Percentiles rank a stretch among this genome's conserved stretches.
Conservation (phyloP, 306 rosid genomes). For the Pueraria montana region DNA sequence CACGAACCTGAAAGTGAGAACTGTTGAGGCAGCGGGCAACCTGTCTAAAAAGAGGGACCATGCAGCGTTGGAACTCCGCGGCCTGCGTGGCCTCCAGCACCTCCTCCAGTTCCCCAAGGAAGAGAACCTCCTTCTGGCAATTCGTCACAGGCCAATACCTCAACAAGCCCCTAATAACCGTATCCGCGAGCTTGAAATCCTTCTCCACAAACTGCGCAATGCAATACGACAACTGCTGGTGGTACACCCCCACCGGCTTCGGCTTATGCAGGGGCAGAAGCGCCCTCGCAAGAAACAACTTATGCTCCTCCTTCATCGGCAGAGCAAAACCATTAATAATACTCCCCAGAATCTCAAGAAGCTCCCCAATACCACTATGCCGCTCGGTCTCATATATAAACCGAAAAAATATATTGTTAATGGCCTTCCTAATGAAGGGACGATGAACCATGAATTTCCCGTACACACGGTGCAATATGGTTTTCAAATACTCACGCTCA, state of each 20-base stretch:
- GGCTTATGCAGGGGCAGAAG: constrained; percentile 96
- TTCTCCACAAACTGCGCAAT: constrained; percentile 96
- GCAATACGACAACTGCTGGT: constrained; percentile 94
- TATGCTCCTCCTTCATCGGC: constrained; percentile 99
- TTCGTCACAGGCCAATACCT: constrained; percentile 94
- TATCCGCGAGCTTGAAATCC: constrained; percentile 91
- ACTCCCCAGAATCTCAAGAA: constrained; percentile 98
- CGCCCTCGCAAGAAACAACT: constrained; percentile 91
- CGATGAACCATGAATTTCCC: constrained; percentile 99
- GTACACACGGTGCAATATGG: constrained; percentile 89
- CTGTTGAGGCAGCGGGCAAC: constrained; percentile 92
- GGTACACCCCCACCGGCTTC: constrained; percentile 72
- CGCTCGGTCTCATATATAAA: constrained; percentile 92
- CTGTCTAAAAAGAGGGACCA: constrained; percentile 93
- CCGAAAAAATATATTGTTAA: constrained; percentile 89
- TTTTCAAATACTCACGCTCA: constrained; percentile 93
- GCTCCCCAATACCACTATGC: constrained; percentile 94
- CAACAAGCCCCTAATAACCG: constrained; percentile 88
- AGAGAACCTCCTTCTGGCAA: constrained; percentile 95
- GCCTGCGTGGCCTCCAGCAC: constrained; percentile 94
- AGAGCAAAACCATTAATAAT: constrained; percentile 94
- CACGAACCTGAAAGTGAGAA: constrained; percentile 92
- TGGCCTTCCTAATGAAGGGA: constrained; percentile 90
- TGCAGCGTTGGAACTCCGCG: constrained; percentile 94
- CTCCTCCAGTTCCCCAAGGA: constrained; percentile 97